Percentiles rank a stretch among this genome's conserved stretches.
phyloP scores from a whole-genome alignment of 1,284 basidiomycete genomes.

The Ganoderma resinaceum region DNA sequence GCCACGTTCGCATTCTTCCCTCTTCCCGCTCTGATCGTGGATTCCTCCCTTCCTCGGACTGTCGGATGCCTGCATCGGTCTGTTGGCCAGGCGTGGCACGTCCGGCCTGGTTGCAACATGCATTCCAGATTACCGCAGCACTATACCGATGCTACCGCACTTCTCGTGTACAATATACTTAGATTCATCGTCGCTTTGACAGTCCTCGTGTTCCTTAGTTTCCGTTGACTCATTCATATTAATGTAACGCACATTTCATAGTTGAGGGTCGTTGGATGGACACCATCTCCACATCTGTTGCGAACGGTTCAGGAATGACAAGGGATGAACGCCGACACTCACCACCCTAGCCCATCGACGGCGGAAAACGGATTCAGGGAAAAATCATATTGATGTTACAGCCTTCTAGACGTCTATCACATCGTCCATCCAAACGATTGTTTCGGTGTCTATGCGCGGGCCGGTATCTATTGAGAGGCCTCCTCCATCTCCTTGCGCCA shows the following conservation, averaged over 20 bases:
- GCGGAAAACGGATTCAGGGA: constrained; percentile 1
- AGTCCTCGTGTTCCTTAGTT: not conserved
- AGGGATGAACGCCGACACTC: not conserved
- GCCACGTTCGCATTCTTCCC: constrained; percentile 1
- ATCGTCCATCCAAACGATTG: not conserved
- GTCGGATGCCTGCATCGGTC: constrained; percentile 4
- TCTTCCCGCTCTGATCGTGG: constrained; percentile 4
- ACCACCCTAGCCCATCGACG: not conserved
- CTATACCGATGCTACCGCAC: not conserved
- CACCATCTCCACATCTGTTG: constrained; percentile 5
- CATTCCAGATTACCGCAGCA: constrained; percentile 1
- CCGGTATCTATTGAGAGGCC: constrained; percentile 40
- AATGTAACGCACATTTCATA: not conserved
- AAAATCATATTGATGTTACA: constrained; percentile 4
- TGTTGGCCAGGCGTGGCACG: constrained; percentile 7
- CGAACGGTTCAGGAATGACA: not conserved
- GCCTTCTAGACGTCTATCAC: constrained; percentile 1
- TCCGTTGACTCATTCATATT: not conserved
- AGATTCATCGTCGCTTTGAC: not conserved
- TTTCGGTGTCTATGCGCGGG: not conserved
- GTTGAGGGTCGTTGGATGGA: not conserved
- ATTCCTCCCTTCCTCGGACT: constrained; percentile 1
- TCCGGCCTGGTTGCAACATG: constrained; percentile 15
- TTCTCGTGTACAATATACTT: not conserved
- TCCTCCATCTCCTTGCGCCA: constrained; percentile 81